phyloP scores from a whole-genome alignment of 2,329 filamentous ascomycete species.

The Meredithiella fracta region DNA sequence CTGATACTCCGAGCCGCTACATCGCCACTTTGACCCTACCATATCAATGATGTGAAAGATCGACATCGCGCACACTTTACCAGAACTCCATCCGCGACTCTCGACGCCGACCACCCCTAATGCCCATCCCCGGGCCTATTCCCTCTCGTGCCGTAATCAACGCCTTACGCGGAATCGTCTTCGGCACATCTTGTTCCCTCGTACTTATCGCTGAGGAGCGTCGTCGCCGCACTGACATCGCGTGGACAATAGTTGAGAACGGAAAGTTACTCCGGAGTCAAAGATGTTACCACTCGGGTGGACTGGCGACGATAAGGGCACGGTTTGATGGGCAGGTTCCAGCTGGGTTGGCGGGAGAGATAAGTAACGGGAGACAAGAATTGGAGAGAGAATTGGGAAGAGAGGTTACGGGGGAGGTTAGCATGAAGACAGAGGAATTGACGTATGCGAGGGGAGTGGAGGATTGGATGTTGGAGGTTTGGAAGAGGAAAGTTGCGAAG shows the following conservation, averaged over 20 bases:
- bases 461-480: too few relatives aligned
- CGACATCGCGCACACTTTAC: background rate
- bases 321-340: constrained; percentile 5
- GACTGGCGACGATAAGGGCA: constrained; percentile 12
- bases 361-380: background rate
- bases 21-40: background rate
- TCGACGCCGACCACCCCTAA: constrained; percentile 17
- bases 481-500: background rate
- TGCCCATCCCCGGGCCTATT: constrained; percentile 32
- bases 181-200: constrained; percentile 42
- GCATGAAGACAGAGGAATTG: too few relatives aligned
- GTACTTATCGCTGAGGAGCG: constrained; percentile 39
- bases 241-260: constrained; percentile 35
- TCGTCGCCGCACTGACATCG: constrained; percentile 35
- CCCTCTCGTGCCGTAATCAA: constrained; percentile 39
- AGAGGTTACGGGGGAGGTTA: too few relatives aligned
- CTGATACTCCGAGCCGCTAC: background rate
- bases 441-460: too few relatives aligned
- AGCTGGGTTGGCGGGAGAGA: background rate
- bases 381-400: background rate
- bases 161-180: constrained; percentile 37
- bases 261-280: constrained; percentile 18
- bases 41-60: background rate
- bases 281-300: constrained; percentile 14
- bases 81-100: background rate